phyloP scores from a whole-genome alignment of 306 rosid species.

The Prunus mume region DNA sequence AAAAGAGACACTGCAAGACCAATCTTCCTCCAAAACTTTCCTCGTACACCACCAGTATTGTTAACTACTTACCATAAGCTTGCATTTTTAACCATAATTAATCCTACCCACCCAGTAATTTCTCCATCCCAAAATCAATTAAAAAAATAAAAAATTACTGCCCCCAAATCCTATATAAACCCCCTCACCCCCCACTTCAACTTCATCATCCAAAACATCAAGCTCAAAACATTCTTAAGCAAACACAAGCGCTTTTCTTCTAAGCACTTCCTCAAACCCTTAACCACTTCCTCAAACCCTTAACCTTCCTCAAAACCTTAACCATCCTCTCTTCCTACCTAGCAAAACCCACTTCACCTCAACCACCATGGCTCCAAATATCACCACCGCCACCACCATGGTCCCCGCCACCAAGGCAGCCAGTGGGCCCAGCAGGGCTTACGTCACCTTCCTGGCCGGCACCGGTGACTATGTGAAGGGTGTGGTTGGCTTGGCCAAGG shows the following conservation, averaged over 20 bases:
- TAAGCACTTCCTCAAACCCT: not conserved
- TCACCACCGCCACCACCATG: slow-evolving; percentile 15
- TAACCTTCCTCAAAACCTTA: not conserved
- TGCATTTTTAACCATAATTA: not conserved
- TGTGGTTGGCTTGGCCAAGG: slow-evolving; percentile 85
- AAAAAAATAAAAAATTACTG: not conserved
- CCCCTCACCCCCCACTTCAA: not conserved
- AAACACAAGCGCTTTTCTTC: not conserved
- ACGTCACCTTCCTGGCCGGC: slow-evolving; percentile 81
- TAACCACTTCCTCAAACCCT: not conserved
- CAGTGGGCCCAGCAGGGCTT: slow-evolving; percentile 35
- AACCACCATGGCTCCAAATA: slow-evolving; percentile 51
- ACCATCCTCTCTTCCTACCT: not conserved
- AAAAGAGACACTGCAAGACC: not conserved
- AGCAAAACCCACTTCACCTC: not conserved
- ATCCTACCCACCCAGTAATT: not conserved
- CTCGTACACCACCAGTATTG: not conserved
- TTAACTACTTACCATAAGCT: not conserved
- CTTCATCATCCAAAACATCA: not conserved
- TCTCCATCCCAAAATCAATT: not conserved
- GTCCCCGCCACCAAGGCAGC: slow-evolving; percentile 3
- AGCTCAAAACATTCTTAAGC: not conserved
- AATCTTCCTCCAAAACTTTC: not conserved
- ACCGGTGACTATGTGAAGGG: slow-evolving; percentile 73
- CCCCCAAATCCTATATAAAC: slow-evolving; percentile 39